Evolutionary conservation across 306 rosid genomes (phyloP), one percentile per base, ranked within the genome.

Genomic region (Lablab purpureus): DNA sequence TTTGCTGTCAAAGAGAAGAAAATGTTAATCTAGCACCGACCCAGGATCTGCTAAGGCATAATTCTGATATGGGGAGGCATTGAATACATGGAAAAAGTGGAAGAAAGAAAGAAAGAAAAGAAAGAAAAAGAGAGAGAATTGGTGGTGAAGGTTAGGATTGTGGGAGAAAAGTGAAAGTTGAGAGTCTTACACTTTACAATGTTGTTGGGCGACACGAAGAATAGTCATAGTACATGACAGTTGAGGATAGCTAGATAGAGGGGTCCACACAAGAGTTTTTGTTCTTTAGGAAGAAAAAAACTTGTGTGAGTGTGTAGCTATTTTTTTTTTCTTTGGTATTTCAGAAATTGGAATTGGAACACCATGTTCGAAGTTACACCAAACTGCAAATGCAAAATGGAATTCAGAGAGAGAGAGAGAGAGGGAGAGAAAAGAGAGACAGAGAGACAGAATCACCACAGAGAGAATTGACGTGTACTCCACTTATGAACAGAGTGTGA

Each of bases 21-120:
- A 84, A 75, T 84, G 88, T 76, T 71, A 58, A 83, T 60, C 87
- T 58, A 86, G 71, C 88, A 84, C 94, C 93, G 93, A 89, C 94
- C 90, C 92, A 71, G 40, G 82, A 86, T 59, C 84, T 83, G 62
- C 65, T 73, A 40, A 83, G 49, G 87, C 81, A 85, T 81, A 79
- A 90, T 72, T 76, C 81, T 59, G 79, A 76, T 12, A 49, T 6
- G 78, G 87, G 92, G 85, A 84, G 85, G 84, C 91, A 93, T 84
- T 74, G 87, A 93, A 87, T 96, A 81, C 87, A 77, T 75, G 76
- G 75, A 75, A 95, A 82, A 87, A 89, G 92, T 78, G 81, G 70
- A 79, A 64, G 85, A 10, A 40, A 40, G 45, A 40, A 40, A 40
- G 43, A 10, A 37, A 37, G 43, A 37, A 8, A 75, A 56, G 23